A percentile compares a stretch with the other conserved stretches of the same genome.
phyloP scores from a whole-genome alignment of 2,329 filamentous ascomycete genomes.

The Pseudogymnoascus sp. region DNA sequence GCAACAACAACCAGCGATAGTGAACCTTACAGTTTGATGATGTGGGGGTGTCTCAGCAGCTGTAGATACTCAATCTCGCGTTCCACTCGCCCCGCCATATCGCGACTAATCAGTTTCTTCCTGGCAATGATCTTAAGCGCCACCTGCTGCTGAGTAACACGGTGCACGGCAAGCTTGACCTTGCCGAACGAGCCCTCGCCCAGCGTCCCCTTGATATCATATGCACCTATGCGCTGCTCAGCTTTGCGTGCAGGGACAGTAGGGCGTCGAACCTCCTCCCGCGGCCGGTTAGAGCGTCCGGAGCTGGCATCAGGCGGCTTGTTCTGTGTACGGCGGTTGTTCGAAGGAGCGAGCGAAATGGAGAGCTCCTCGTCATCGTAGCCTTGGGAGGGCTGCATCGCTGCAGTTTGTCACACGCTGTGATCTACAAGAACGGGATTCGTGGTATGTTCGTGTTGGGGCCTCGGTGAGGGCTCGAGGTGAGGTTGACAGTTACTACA shows the following conservation, averaged over 20 bases:
- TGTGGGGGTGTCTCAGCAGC: slow-evolving; percentile 89
- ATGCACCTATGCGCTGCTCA: slow-evolving; percentile 83
- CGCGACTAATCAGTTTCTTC: slow-evolving; percentile 89
- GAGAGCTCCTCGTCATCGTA: slow-evolving; percentile 79
- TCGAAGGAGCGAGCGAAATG: slow-evolving; percentile 60
- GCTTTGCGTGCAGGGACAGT: slow-evolving; percentile 40
- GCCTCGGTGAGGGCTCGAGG: slow-evolving; percentile 3
- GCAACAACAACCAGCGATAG: slow-evolving; percentile 1
- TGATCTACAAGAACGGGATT: background rate
- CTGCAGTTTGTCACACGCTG: slow-evolving; percentile 4
- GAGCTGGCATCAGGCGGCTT: slow-evolving; percentile 26
- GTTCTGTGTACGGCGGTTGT: slow-evolving; percentile 45
- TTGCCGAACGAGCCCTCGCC: slow-evolving; percentile 98
- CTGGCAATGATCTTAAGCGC: slow-evolving; percentile 96
- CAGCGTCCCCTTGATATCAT: slow-evolving; percentile 80
- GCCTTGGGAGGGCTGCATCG: slow-evolving; percentile 22
- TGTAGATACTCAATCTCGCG: slow-evolving; percentile 97
- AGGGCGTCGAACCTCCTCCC: slow-evolving; percentile 17
- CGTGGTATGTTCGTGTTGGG: slow-evolving; percentile 3
- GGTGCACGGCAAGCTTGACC: slow-evolving; percentile 92
- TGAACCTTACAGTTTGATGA: slow-evolving; percentile 80
- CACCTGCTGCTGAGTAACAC: slow-evolving; percentile 87
- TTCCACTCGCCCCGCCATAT: slow-evolving; percentile 97
- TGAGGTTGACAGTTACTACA: slow-evolving; percentile 4
- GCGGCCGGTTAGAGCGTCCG: slow-evolving; percentile 15